Percentiles rank a stretch among this genome's conserved stretches.
These are phyloP conservation scores for Ochetophila trinervis DNA, from an alignment of 306 rosid genomes.

Conservation along the genomic window DNA sequence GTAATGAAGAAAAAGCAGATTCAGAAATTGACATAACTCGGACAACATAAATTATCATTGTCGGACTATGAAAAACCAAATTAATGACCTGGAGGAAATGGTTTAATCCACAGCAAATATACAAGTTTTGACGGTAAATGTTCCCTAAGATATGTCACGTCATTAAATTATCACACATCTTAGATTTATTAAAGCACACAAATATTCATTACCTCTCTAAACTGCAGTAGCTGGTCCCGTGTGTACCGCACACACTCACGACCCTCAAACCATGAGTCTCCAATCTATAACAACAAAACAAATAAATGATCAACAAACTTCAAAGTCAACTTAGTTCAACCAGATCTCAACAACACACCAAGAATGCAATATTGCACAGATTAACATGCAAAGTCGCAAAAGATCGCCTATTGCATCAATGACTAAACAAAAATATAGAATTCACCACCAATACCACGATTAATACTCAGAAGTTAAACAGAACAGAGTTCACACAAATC, in stretches of 20 bases:
- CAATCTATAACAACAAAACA: conserved; percentile 47
- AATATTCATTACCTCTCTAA: conserved; percentile 58
- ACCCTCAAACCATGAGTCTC: conserved; percentile 84
- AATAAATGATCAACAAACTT: conserved; percentile 7
- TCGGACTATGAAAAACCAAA: background rate
- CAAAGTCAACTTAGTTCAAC: conserved; percentile 3
- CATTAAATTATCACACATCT: background rate
- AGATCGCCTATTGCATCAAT: no score
- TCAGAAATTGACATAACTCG: background rate
- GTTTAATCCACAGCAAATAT: conserved; percentile 8
- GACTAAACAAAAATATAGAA: no score
- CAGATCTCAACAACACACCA: background rate
- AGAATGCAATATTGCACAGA: no score
- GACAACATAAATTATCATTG: background rate
- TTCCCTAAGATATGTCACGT: no score
- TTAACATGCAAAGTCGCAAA: no score
- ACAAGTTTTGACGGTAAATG: background rate
- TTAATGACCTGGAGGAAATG: background rate
- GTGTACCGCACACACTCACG: conserved; percentile 72
- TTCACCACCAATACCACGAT: no score
- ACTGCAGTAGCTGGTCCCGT: conserved; percentile 68
- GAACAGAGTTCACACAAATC: no score
- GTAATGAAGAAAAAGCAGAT: conserved; percentile 19
- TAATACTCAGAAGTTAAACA: no score
- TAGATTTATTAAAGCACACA: background rate